A percentile compares a stretch with the other conserved stretches of the same genome.
Conservation (phyloP, 164 flowering plant genomes). For the Kingdonia uniflora region DNA sequence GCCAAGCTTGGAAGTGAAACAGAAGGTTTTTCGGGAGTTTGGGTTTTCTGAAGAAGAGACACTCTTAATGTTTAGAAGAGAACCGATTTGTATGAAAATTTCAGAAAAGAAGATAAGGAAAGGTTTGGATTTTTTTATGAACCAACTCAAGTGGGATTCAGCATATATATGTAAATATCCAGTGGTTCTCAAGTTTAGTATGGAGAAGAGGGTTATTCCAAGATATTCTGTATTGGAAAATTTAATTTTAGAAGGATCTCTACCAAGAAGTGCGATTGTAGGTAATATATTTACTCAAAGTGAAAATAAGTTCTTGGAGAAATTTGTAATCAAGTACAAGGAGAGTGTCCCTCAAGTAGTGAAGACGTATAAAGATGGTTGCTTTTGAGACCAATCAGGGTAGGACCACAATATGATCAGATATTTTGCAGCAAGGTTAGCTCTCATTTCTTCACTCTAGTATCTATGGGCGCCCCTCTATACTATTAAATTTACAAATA, state of each 20-base stretch:
- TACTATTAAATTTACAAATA: too few relatives aligned
- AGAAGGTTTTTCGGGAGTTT: background rate
- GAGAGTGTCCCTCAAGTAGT: too few relatives aligned
- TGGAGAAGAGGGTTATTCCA: constrained; percentile 2
- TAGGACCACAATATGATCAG: too few relatives aligned
- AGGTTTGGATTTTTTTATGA: background rate
- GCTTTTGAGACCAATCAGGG: too few relatives aligned
- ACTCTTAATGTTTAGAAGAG: background rate
- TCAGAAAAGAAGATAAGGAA: background rate
- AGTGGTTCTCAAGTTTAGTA: background rate
- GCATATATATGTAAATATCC: background rate
- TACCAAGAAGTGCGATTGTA: too few relatives aligned
- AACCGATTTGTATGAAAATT: background rate
- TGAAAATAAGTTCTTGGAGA: too few relatives aligned
- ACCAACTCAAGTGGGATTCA: background rate
- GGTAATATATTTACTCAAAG: too few relatives aligned
- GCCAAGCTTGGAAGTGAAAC: background rate
- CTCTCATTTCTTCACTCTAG: too few relatives aligned
- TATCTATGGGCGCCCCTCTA: too few relatives aligned
- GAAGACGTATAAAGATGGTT: too few relatives aligned
- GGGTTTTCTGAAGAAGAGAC: constrained; percentile 3
- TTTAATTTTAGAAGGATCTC: background rate
- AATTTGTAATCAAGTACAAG: too few relatives aligned
- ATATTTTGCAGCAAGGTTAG: too few relatives aligned
- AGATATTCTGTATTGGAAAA: background rate